These are phyloP conservation scores for Xanthoceras sorbifolium DNA, from an alignment of 345 rosid genomes.

Conservation along the genomic window DNA sequence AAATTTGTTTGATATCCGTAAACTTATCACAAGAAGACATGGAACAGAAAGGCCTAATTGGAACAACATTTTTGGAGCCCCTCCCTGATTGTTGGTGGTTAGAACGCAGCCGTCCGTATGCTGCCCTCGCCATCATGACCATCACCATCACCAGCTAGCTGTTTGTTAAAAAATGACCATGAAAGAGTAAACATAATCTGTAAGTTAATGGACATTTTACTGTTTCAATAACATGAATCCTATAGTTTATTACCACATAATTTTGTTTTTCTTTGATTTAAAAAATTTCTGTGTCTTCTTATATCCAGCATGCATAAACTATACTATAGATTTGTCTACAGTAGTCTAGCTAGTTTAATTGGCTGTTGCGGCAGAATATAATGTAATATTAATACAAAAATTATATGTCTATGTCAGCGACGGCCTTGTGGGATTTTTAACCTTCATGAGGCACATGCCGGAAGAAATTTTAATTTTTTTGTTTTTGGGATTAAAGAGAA, in stretches of 20 bases:
- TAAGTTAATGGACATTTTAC: background rate
- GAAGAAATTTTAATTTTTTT: no score
- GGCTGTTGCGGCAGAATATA: background rate
- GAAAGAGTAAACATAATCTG: no score
- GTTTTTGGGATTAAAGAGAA: background rate
- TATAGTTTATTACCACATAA: no score
- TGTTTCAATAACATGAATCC: background rate
- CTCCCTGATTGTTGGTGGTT: conserved; percentile 8
- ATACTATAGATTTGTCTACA: conserved; percentile 4
- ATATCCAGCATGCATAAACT: background rate
- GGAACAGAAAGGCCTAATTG: conserved; percentile 12
- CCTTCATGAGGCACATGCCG: background rate
- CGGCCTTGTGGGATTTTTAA: conserved; percentile 6
- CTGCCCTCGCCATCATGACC: conserved; percentile 6
- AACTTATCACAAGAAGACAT: background rate
- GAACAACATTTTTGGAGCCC: conserved; percentile 5
- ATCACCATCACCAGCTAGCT: background rate
- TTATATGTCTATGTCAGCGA: background rate
- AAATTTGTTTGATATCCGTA: no score
- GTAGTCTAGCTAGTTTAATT: background rate
- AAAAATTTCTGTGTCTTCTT: background rate
- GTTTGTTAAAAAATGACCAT: no score
- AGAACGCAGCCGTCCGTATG: conserved; percentile 4
- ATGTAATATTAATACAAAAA: background rate
- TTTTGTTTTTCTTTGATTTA: background rate